Base-by-base conservation (phyloP, 2,329 filamentous ascomycete genomes). In the Cercospora zeae-maydis region DNA sequence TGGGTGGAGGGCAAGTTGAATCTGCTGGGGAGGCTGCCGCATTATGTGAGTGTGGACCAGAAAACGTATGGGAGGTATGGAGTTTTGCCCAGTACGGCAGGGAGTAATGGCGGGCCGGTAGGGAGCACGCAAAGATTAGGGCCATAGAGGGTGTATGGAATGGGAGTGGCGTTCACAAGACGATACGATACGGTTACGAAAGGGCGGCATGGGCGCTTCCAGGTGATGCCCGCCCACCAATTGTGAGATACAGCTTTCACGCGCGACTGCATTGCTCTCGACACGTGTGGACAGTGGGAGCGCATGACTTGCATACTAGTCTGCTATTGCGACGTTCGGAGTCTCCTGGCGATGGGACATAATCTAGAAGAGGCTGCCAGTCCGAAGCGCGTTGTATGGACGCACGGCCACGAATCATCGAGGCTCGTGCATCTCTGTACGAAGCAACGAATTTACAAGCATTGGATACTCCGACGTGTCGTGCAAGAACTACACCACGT, bases 31-130 rank as follows among this genome's bases (percentile, higher is more conserved):
- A 84, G 92, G 63, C 78, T 98, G 27, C 93, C 93, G 49, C 91
- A 96, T 77, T 98, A 96, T 72, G 89, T 98, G 53, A 96, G 91
- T 61, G 88, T 97, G 14, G 93, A 98, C 73, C 93, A 96, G 77
- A 97, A 96, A 82, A 96, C 91, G 5, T 96, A 93, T 72, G 93
- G 93, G 7, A 84, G 93, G 58, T 97, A 96, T 71, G 93, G 93
- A 1, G 90, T 97, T 13, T 80, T 98, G 61, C 93, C 93, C 2
- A 74, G 67, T 54, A 75, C 71, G 27, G 72, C 72, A 19, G 71
- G 72, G 36, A 59, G 73, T 30, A 71, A 68, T 4, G 66, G 67
- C 5, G 86, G 86, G 59, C 84, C 90, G 63, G 80, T 90, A 49
- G 86, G 84, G 16, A 83, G 81, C 55, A 83, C 83, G 24, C 89